phyloP scores from a whole-genome alignment of 2,329 filamentous ascomycete genomes.

The Elsinoe necatrix region DNA sequence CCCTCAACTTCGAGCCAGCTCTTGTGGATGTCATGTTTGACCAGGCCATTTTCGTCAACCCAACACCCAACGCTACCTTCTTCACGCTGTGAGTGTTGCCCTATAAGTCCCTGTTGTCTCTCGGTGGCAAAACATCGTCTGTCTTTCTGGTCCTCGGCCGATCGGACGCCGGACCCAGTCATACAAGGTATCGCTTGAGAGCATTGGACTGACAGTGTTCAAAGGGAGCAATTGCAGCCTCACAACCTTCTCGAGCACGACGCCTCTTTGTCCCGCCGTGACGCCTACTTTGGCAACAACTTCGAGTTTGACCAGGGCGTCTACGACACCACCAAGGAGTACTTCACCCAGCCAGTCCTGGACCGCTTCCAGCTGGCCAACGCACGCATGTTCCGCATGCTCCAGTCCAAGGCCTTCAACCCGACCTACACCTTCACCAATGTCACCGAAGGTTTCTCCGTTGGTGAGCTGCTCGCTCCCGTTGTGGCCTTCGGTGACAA shows the following conservation, averaged over 20 bases:
- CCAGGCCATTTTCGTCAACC: background rate
- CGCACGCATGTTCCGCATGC: conserved; percentile 6
- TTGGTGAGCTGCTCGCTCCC: background rate
- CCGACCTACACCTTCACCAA: conserved; percentile 11
- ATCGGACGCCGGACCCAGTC: no score
- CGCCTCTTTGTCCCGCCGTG: background rate
- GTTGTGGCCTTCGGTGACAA: conserved; percentile 6
- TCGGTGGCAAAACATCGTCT: background rate
- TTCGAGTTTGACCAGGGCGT: background rate
- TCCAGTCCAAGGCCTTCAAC: conserved; percentile 7
- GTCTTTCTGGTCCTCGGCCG: no score
- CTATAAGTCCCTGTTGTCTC: background rate
- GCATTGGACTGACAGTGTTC: background rate
- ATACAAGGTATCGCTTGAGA: no score
- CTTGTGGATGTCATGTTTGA: conserved; percentile 5
- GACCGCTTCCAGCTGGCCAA: background rate
- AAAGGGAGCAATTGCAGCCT: background rate
- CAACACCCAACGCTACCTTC: background rate
- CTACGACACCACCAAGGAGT: background rate
- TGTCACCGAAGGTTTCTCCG: conserved; percentile 2
- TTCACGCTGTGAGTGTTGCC: background rate
- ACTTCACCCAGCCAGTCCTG: conserved; percentile 1
- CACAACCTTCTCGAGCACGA: conserved; percentile 15
- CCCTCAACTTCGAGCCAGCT: background rate
- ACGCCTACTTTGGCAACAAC: conserved; percentile 3